Evolutionary conservation across 306 rosid species (phyloP), one percentile per base, ranked within the genome.

Genomic region (Cicer judaicum): DNA sequence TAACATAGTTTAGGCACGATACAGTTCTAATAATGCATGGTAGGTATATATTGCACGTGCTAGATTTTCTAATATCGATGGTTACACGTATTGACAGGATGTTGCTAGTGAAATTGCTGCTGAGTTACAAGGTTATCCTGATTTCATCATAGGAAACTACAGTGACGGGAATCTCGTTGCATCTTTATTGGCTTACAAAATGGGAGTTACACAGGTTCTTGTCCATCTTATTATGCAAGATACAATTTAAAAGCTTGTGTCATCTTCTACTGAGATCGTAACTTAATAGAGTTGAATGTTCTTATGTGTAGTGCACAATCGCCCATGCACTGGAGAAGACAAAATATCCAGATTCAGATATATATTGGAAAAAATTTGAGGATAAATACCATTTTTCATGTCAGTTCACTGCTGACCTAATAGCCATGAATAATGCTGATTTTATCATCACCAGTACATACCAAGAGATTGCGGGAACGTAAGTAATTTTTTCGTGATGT

Each of bases 381-480:
- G 97, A 87, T n/a, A 86, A 87, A 71, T 91, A 94, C 76, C 96
- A 94, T 70, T 94, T 94, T 82, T 88, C 96, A 65, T 87, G 95
- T 76, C 98, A 94, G 62, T 94, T 91, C 87, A 91, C 97, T 39
- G 98, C 98, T 74, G 97, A 94, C 62, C 74, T 94, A 46, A 83
- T 91, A 70, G 96, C 98, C 83, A 94, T 94, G 97, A 94, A 90
- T 50, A 79, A 63, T 85, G 98, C 98, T 70, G 97, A 91, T 84
- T 94, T 94, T 75, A 94, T 94, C 80, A 91, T 94, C 90, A 90
- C 98, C 78, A 94, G 97, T 74, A 91, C 98, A 56, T 94, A 88
- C 84, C 98, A 94, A 75, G 97, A 94, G 92, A 94, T 94, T 83
- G 97, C 98, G 5, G 97, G 98, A 85, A 77, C 96, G 92, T 85